Percentiles rank a stretch among this genome's conserved stretches.
phyloP scores from a whole-genome alignment of 169 alveolate genomes.

The Eimeria sp. region DNA sequence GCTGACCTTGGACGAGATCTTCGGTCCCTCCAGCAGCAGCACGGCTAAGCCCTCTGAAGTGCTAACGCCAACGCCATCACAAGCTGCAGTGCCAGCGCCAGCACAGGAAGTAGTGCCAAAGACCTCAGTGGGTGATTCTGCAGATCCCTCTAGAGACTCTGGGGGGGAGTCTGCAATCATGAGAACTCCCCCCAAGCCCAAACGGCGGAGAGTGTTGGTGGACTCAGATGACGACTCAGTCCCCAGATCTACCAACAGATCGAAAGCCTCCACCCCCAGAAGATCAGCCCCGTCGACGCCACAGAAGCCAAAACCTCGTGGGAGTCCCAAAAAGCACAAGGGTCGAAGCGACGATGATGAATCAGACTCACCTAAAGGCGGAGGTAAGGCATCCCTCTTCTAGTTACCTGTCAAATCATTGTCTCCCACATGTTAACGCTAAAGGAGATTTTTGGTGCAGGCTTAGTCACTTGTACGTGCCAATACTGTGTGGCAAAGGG shows the following conservation, averaged over 20 bases:
- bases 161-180: background rate
- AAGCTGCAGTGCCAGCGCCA: background rate
- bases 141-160: background rate
- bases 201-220: constrained; percentile 44
- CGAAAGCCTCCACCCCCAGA: constrained; percentile 29
- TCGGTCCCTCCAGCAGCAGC: constrained; percentile 58
- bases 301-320: constrained; percentile 37
- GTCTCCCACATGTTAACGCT: background rate
- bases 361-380: background rate
- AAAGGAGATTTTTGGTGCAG: background rate
- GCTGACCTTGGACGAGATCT: constrained; percentile 57
- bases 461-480: background rate
- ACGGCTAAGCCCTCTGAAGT: constrained; percentile 26
- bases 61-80: background rate
- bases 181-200: constrained; percentile 68
- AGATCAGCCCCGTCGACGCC: constrained; percentile 40
- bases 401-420: background rate
- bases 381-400: background rate
- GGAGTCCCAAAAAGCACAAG: constrained; percentile 15
- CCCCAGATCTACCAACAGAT: background rate
- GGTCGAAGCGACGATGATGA: background rate
- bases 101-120: background rate
- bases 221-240: constrained; percentile 40
- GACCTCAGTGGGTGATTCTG: background rate
- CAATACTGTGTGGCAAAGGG: background rate